Evolutionary conservation across 495 filamentous ascomycete genomes (phyloP).

Genomic region (Hypoxylon subgilvum): DNA sequence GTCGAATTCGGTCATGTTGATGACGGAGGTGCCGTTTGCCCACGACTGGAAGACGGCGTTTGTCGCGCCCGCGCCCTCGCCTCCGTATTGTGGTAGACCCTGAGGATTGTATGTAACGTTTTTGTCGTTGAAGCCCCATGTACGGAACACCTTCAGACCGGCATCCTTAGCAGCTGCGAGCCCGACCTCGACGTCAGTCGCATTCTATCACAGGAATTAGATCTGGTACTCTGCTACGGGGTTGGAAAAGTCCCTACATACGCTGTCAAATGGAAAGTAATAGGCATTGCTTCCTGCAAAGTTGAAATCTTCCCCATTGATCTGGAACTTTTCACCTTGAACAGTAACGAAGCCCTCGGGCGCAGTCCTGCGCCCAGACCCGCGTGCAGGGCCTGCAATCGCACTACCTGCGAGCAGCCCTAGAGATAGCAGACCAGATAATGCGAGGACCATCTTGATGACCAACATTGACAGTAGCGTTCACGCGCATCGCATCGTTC

Average conservation of each 20-base stretch:
- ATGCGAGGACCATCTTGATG: slow-evolving; percentile 9
- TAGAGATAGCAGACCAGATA: slow-evolving; percentile 21
- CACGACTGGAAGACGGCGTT: slow-evolving; percentile 57
- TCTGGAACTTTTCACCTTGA: slow-evolving; percentile 63
- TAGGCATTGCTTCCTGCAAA: slow-evolving; percentile 76
- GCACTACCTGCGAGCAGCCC: slow-evolving; percentile 15
- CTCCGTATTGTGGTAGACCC: slow-evolving; percentile 52
- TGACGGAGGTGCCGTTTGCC: slow-evolving; percentile 53
- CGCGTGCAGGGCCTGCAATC: neutral
- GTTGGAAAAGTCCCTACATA: slow-evolving; percentile 23
- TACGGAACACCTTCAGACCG: slow-evolving; percentile 69
- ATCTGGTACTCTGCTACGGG: neutral
- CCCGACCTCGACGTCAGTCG: slow-evolving; percentile 67
- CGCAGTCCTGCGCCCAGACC: neutral
- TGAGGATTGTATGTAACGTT: slow-evolving; percentile 57
- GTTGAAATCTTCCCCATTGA: slow-evolving; percentile 67
- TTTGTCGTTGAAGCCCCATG: slow-evolving; percentile 56
- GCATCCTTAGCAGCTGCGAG: slow-evolving; percentile 58
- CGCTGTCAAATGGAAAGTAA: slow-evolving; percentile 67
- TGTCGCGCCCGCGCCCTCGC: slow-evolving; percentile 56
- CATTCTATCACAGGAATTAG: slow-evolving; percentile 43
- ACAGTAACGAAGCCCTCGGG: slow-evolving; percentile 55
- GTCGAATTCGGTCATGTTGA: slow-evolving; percentile 69
- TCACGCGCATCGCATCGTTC: neutral
- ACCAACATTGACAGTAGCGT: neutral